phyloP scores from a whole-genome alignment of 2,329 filamentous ascomycete genomes.

The Pyrenophora tritici-repentis region DNA sequence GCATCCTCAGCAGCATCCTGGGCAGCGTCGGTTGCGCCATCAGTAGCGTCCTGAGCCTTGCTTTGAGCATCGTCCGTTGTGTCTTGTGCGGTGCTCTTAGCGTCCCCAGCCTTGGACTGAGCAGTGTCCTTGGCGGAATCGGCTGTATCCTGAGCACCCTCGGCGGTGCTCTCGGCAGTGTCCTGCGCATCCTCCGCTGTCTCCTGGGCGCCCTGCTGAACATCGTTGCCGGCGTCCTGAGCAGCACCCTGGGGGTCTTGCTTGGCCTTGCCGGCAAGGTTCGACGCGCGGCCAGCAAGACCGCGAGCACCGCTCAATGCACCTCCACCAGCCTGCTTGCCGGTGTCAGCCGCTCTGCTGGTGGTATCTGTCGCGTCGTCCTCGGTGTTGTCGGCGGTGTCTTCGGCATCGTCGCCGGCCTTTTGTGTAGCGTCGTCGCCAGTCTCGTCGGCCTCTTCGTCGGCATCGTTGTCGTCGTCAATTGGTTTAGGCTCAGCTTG shows the following conservation, averaged over 20 bases:
- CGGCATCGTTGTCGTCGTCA: constrained; percentile 46
- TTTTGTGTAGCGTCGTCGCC: constrained; percentile 51
- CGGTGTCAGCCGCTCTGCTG: constrained; percentile 42
- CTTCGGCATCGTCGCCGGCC: constrained; percentile 51
- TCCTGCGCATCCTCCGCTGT: constrained; percentile 38
- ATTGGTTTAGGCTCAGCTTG: constrained; percentile 54
- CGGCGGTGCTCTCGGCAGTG: constrained; percentile 40
- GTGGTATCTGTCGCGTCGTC: constrained; percentile 48
- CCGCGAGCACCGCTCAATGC: constrained; percentile 52
- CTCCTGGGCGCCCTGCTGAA: constrained; percentile 43
- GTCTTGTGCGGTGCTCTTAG: constrained; percentile 47
- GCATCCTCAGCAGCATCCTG: no score
- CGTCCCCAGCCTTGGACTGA: constrained; percentile 23
- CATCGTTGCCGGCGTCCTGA: constrained; percentile 45
- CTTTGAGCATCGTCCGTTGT: constrained; percentile 48
- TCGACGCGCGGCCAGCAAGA: constrained; percentile 54
- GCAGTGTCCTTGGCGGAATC: constrained; percentile 36
- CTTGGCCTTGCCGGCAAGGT: constrained; percentile 51
- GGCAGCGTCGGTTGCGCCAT: constrained; percentile 36
- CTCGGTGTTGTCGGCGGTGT: constrained; percentile 46
- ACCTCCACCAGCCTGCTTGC: constrained; percentile 45
- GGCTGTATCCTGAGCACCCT: constrained; percentile 39
- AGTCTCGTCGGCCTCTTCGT: constrained; percentile 30
- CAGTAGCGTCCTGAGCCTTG: constrained; percentile 34
- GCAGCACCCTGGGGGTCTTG: constrained; percentile 47